Evolutionary conservation across 768 basidiomycete species (phyloP).

Genomic region (Kwoniella sp.): DNA sequence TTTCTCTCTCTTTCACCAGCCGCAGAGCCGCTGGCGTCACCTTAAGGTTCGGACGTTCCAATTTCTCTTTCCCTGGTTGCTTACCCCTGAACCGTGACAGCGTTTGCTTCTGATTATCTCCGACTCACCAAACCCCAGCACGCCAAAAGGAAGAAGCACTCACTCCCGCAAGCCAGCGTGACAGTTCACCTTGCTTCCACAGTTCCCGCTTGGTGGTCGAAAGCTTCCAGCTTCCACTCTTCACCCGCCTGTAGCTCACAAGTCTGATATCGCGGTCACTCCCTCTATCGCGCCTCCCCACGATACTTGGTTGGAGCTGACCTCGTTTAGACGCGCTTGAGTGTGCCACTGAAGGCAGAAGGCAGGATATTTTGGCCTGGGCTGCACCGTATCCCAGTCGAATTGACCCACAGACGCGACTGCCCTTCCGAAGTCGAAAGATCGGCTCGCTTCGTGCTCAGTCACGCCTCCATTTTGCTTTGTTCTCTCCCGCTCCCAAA

Average conservation of each 20-base stretch:
- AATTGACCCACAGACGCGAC: no score
- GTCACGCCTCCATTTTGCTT: neutral
- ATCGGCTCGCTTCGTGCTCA: neutral
- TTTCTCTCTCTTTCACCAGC: neutral
- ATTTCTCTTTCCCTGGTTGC: conserved; percentile 2
- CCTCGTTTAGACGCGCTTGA: neutral
- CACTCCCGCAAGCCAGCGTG: neutral
- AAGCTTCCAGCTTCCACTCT: neutral
- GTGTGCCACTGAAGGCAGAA: no score
- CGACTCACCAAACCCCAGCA: neutral
- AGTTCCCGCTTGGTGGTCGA: neutral
- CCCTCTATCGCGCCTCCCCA: neutral
- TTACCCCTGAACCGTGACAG: conserved; percentile 13
- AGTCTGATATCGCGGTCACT: neutral
- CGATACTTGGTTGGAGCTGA: neutral
- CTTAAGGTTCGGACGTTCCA: conserved; percentile 18
- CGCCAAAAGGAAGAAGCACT: neutral
- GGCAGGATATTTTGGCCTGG: no score
- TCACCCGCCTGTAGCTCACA: neutral
- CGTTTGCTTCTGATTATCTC: no score
- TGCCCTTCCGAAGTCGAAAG: conserved; percentile 5
- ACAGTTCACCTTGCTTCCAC: neutral
- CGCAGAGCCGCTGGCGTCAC: conserved; percentile 22
- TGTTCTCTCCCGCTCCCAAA: conserved; percentile 3
- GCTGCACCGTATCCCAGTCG: no score